These are phyloP conservation scores for Lactifluus rugatus DNA, from an alignment of 768 basidiomycete genomes.

Conservation along the genomic window DNA sequence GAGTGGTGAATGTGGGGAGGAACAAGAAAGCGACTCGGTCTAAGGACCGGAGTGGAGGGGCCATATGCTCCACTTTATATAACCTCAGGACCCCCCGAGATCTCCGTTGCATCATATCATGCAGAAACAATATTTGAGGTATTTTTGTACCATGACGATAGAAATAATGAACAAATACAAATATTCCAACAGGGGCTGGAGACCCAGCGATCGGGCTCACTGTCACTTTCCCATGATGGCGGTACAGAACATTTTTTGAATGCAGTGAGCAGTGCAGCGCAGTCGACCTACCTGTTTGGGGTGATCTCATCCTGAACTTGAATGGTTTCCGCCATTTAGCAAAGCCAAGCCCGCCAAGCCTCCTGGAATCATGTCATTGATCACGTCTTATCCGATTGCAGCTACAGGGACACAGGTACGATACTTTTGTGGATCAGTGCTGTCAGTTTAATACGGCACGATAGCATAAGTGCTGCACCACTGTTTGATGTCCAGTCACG, in stretches of 20 bases:
- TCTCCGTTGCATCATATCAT: not conserved
- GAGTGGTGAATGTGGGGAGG: not conserved
- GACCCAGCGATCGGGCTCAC: not conserved
- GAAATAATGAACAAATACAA: too few species aligned
- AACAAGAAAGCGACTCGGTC: not conserved
- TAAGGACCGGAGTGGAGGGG: not conserved
- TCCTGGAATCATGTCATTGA: too few species aligned
- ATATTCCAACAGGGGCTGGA: not conserved
- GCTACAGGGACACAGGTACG: not conserved
- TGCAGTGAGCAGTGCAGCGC: not conserved
- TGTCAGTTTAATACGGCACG: not conserved
- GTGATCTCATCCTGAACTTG: too few species aligned
- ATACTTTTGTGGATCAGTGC: not conserved
- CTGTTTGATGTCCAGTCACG: too few species aligned
- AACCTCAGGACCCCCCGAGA: not conserved
- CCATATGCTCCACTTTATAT: constrained; percentile 1
- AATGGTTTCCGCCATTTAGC: too few species aligned
- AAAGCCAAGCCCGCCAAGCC: too few species aligned
- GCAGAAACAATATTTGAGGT: not conserved
- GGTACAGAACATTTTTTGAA: too few species aligned
- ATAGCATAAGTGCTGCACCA: not conserved
- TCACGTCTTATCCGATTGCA: not conserved
- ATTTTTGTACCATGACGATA: not conserved
- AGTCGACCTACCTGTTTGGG: not conserved
- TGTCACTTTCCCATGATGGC: not conserved